Base-by-base conservation (phyloP, 1,284 basidiomycete species). In the Rhodofomes roseus region DNA sequence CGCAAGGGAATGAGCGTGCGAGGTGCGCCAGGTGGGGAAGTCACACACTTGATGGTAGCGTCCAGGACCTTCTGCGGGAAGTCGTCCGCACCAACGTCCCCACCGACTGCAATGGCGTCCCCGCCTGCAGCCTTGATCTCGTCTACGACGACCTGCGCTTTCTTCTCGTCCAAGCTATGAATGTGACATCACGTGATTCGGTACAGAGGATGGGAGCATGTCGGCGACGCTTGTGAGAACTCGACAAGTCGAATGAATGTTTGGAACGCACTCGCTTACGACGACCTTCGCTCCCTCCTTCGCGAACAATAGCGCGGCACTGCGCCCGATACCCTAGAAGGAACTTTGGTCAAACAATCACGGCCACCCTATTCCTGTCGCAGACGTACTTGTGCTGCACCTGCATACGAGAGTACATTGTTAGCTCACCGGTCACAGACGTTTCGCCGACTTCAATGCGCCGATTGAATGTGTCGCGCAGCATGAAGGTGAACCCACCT, bases 221-320 rank as follows among this genome's bases (percentile, higher is more conserved):
- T 11, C n/a, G 12, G 18, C 27, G 23, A 11, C 6, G 11, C 31
- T 36, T 25, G 37, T 43, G 36, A 52, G 44, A 9, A 44, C 41
- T 36, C 48, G 20, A 37, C 31, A 22, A 31, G n/a, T 2, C 18
- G 20, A 5, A 4, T 53, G 44, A 58, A 23, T 18, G 29, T 3
- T 41, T 41, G 12, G 9, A 36, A 76, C 85, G 68, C 67, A 93
- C 90, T 90, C 92, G 79, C 86, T 86, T 55, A 89, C 86, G 63
- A 95, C 91, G 48, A 95, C 87, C 71, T 91, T 93, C 16, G 93
- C 92, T 27, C 93, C 93, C 70, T 95, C 92, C 64, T 85, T 86
- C 6, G 92, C 89, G 65, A 93, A 95, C 53, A 93, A 79, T 46
- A 93, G 74, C 2, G 92, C 92, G 43, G 83, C 80, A 52, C 87